phyloP scores from a whole-genome alignment of 371 early-diverging fungal species.

The Dichotomocladium elegans region DNA sequence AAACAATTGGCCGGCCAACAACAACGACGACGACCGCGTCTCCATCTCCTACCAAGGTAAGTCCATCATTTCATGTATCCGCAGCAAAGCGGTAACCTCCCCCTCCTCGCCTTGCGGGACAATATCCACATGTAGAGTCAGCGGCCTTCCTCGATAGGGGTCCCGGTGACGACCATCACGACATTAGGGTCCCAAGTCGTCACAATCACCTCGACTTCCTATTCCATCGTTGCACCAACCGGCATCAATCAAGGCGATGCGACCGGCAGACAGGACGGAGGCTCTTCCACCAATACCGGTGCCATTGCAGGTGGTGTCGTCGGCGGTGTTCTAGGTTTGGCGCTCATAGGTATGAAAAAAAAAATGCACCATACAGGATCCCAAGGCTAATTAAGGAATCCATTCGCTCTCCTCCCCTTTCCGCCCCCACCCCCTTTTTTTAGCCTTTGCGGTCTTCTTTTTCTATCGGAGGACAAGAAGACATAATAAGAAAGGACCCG shows the following conservation, averaged over 20 bases:
- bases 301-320: slow-evolving; percentile 8
- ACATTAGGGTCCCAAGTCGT: slow-evolving; percentile 1
- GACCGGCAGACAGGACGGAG: background rate
- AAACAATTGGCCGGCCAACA: background rate
- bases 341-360: slow-evolving; percentile 6
- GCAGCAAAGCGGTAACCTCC: background rate
- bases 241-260: background rate
- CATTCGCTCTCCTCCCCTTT: too few species aligned
- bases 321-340: slow-evolving; percentile 3
- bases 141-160: background rate
- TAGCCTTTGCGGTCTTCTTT: background rate
- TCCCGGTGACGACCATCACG: slow-evolving; percentile 4
- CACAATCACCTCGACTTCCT: slow-evolving; percentile 8
- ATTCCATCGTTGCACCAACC: slow-evolving; percentile 1
- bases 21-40: background rate
- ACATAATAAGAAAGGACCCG: background rate
- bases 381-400: too few species aligned
- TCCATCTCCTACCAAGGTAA: background rate
- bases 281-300: background rate
- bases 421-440: background rate
- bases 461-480: background rate
- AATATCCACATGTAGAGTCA: background rate
- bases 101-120: background rate
- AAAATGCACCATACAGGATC: too few species aligned
- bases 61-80: background rate